Evolutionary conservation across 1,284 basidiomycete genomes (phyloP).

Genomic region (Ceratobasidium sp.): DNA sequence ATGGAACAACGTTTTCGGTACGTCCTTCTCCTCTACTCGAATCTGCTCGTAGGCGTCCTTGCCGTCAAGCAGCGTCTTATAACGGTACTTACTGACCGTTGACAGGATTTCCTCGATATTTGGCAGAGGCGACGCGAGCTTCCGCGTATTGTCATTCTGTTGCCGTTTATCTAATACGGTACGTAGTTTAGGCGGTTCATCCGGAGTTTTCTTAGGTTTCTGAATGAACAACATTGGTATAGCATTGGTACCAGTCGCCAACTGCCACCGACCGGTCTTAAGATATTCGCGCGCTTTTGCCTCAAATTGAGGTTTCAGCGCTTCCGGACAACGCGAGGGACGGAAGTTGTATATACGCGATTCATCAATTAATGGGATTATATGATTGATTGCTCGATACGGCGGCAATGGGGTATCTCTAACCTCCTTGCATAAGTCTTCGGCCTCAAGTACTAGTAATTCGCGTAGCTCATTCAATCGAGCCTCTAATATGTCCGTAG

Average conservation of each 20-base stretch:
- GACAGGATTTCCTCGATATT: conserved; percentile 58
- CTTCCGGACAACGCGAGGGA: conserved; percentile 58
- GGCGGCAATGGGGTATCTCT: conserved; percentile 56
- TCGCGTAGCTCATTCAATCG: not conserved
- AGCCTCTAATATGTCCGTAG: no score
- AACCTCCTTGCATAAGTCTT: conserved; percentile 54
- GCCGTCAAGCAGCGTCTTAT: conserved; percentile 54
- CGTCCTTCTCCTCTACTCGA: conserved; percentile 54
- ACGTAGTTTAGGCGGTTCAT: conserved; percentile 48
- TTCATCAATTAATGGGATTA: conserved; percentile 60
- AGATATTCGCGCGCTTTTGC: conserved; percentile 52
- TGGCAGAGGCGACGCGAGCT: conserved; percentile 58
- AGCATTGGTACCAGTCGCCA: conserved; percentile 54
- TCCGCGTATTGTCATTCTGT: conserved; percentile 59
- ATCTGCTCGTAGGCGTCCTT: conserved; percentile 58
- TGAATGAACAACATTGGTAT: conserved; percentile 59
- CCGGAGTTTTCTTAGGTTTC: conserved; percentile 53
- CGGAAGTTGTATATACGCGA: conserved; percentile 56
- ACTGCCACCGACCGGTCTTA: conserved; percentile 55
- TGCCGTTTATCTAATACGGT: conserved; percentile 59
- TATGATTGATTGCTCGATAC: conserved; percentile 59
- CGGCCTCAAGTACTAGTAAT: conserved; percentile 51
- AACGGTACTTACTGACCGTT: conserved; percentile 52
- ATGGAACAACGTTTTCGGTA: conserved; percentile 52
- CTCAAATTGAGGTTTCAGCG: conserved; percentile 54